Conservation (phyloP, 805 yeast genomes). For the Spathaspora girioi region DNA sequence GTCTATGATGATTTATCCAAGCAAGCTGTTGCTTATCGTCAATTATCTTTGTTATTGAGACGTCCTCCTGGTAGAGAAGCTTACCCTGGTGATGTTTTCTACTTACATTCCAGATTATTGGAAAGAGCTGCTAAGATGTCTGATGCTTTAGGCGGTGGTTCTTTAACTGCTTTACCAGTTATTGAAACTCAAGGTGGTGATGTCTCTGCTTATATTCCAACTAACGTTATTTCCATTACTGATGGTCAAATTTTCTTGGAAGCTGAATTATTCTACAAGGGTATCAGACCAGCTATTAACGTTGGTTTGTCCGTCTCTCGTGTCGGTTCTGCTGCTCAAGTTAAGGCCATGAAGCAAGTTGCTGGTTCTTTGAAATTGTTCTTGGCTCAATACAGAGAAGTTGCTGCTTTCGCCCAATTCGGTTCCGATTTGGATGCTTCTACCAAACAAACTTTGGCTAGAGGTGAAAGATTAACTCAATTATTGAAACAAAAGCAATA, state of each 20-base stretch:
- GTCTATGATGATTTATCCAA: slow-evolving; percentile 97
- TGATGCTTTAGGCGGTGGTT: slow-evolving; percentile 85
- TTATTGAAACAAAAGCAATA: slow-evolving; percentile 97
- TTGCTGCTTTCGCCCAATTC: slow-evolving; percentile 99
- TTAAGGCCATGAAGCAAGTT: slow-evolving; percentile 99
- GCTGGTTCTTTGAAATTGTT: slow-evolving; percentile 99
- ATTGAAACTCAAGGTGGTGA: slow-evolving; percentile 99
- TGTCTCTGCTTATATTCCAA: slow-evolving; percentile 96
- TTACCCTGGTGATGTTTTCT: slow-evolving; percentile 96
- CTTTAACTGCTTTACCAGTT: slow-evolving; percentile 93
- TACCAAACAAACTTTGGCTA: slow-evolving; percentile 95
- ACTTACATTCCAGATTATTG: slow-evolving; percentile 90
- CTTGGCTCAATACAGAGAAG: slow-evolving; percentile 99
- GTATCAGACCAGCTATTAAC: slow-evolving; percentile 99
- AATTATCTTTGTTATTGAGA: slow-evolving; percentile 94
- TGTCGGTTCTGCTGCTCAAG: slow-evolving; percentile 99
- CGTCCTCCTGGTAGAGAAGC: slow-evolving; percentile 98
- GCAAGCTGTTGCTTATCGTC: slow-evolving; percentile 99
- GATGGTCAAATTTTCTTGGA: slow-evolving; percentile 98
- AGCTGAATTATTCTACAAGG: slow-evolving; percentile 99
- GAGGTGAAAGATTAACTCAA: slow-evolving; percentile 99
- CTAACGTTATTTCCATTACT: slow-evolving; percentile 95
- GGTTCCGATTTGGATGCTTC: slow-evolving; percentile 99
- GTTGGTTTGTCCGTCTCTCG: slow-evolving; percentile 99
- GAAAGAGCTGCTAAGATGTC: slow-evolving; percentile 98